A percentile compares a stretch with the other conserved stretches of the same genome.
Conservation (phyloP, 331 rosid genomes). For the Quercus tomentella region DNA sequence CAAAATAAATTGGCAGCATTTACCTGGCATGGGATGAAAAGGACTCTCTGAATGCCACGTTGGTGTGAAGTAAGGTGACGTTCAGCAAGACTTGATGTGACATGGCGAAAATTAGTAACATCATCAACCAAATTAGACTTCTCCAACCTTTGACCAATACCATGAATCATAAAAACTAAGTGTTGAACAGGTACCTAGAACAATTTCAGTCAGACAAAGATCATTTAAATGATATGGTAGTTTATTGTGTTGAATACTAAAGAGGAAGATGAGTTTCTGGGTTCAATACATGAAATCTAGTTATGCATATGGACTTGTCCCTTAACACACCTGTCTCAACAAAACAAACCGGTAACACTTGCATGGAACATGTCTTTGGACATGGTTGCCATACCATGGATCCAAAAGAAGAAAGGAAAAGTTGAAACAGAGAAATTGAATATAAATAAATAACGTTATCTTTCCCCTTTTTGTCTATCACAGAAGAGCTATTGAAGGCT, state of each 20-base stretch:
- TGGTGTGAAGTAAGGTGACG: slow-evolving; percentile 79
- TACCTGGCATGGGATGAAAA: slow-evolving; percentile 97
- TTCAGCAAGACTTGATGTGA: slow-evolving; percentile 83
- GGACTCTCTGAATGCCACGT: slow-evolving; percentile 81
- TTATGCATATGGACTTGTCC: background rate
- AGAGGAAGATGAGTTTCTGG: background rate
- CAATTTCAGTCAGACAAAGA: too few species aligned
- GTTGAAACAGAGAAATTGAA: background rate
- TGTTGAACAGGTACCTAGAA: too few species aligned
- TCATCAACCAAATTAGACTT: slow-evolving; percentile 98
- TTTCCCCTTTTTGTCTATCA: background rate
- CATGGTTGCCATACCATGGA: background rate
- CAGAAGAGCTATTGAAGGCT: background rate
- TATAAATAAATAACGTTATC: too few species aligned
- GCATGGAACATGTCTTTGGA: background rate
- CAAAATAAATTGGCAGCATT: background rate
- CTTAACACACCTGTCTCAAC: background rate
- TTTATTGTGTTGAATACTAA: background rate
- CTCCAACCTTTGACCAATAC: too few species aligned
- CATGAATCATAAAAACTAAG: too few species aligned
- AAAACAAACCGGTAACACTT: background rate
- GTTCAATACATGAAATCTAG: background rate
- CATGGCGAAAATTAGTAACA: slow-evolving; percentile 71
- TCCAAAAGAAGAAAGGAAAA: background rate
- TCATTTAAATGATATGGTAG: background rate